Evolutionary conservation across 805 yeast genomes (phyloP), one percentile per base, ranked within the genome.

Genomic region (Yamadazyma olivae): DNA sequence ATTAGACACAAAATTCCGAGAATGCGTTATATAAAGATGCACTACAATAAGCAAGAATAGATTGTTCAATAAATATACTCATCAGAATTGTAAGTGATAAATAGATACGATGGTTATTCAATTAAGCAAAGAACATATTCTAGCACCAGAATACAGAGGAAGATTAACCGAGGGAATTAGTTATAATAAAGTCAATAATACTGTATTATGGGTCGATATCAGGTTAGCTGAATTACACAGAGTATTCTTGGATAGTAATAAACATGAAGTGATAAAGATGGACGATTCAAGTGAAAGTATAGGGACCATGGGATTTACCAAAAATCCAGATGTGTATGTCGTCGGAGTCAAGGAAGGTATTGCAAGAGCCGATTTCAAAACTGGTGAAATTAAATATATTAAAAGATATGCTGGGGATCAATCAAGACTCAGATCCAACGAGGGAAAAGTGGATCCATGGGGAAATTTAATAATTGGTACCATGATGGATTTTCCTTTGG

Each of bases 391-490:
- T 40, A 53, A 60, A 18, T 81, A 59, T 40, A 61, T 77, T 18
- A 49, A 72, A 33, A 61, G 62, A 29, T 63, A 66, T 39, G 61
- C 68, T 9, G 50, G 59, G 10, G 30, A 35, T 15, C 7, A 25
- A 5, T 40, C 45, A 12, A 45, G 61, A 25, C 48, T 63, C 34
- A 49, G 72, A 16, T 82, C 93, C 27, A 89, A 89, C 51, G 97
- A 89, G 54, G 96, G 96, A 0, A 74, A 77, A 30, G 74, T 88
- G 27, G 89, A 86, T 41, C 82, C 85, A 3, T 64, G 75, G 50
- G 95, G 96, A 1, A 71, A 81, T 43, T 72, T 88, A 33, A 82
- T 85, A 75, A 77, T 85, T 33, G 96, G 96, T 1, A 69, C 90
- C 15, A 89, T 89, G 95, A 69, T 70, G 16, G 78, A 77, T 39